phyloP scores from a whole-genome alignment of 306 rosid genomes.

The Vigna reflexopilosa region DNA sequence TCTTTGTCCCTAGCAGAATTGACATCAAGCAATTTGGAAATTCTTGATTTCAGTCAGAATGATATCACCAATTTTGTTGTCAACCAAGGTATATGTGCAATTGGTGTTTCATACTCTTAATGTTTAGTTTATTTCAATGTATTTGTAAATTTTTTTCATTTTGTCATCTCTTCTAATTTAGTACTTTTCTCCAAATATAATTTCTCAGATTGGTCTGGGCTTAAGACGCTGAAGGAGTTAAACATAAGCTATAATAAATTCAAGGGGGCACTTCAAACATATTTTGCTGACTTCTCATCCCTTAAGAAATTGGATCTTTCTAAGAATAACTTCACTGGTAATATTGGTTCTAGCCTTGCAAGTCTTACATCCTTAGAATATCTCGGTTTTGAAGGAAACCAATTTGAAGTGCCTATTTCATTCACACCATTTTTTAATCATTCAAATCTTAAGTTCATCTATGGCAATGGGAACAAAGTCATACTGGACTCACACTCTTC shows the following conservation, averaged over 20 bases:
- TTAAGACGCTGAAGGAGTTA: conserved; percentile 29
- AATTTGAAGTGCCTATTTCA: conserved; percentile 37
- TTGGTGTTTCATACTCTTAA: not conserved
- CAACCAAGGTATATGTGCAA: not conserved
- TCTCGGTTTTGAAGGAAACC: conserved; percentile 1
- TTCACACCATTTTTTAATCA: conserved; percentile 15
- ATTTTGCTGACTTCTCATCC: conserved; percentile 28
- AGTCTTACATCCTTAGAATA: conserved; percentile 32
- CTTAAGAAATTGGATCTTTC: conserved; percentile 7
- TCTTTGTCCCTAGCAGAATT: not conserved
- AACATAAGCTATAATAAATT: not conserved
- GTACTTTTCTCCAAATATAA: not conserved
- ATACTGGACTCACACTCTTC: not conserved
- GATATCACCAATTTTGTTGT: not conserved
- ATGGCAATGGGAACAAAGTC: conserved; percentile 17
- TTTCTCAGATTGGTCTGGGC: conserved; percentile 29
- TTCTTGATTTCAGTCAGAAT: not conserved
- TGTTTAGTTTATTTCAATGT: not conserved
- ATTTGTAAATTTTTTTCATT: not conserved
- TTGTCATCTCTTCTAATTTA: not conserved
- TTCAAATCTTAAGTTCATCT: conserved; percentile 15
- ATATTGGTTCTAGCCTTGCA: conserved; percentile 14
- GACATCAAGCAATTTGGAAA: not conserved
- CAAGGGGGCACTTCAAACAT: conserved; percentile 31
- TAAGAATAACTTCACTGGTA: not conserved